Evolutionary conservation across 2,329 filamentous ascomycete genomes (phyloP), one percentile per base, ranked within the genome.

Genomic region (Colletotrichum paranaense): DNA sequence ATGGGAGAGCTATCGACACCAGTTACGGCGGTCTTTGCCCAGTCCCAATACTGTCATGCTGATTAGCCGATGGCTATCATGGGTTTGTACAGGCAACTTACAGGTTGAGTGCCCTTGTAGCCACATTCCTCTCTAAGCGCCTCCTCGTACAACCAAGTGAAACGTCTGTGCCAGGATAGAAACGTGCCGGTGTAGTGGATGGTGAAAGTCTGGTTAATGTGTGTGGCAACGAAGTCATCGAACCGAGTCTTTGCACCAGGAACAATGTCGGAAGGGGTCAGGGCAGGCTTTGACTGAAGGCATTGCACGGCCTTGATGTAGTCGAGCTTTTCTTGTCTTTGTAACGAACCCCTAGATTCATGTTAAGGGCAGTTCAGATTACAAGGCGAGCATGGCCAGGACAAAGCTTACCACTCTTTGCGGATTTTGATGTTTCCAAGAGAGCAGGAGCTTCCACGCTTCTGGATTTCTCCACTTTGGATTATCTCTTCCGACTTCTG

Each of bases 141-240:
- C 64, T 77, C 73, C 67, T 82, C 80, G 38, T 81, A 82, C 5
- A 78, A 22, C 77, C 78, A 81, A 30, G 76, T 80, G 28, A 78
- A 82, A 52, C 80, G 80, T 5, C 80, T 59, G 56, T 82, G 80
- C 78, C 80, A 82, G 1, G 75, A 58, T 11, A 82, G 72, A 32
- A 82, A 81, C 55, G 77, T 79, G 22, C 1, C 67, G 79, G 76
- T 84, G 65, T 77, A 80, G 75, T 89, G 87, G 24, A 89, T 87
- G 1, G 60, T 63, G 12, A 80, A 74, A 0, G 87, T 87, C 75
- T 85, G 81, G 68, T 87, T 84, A 67, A 89, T 84, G 73, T 89
- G 88, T 0, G 83, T 81, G 3, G 83, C 86, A 8, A 87, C 80
- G 56, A 85, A 89, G 73, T 89, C 88, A 76, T 89, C 88, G 74